Conservation (phyloP, 2,329 filamentous ascomycete species). For the Hypoxylon sp. region DNA sequence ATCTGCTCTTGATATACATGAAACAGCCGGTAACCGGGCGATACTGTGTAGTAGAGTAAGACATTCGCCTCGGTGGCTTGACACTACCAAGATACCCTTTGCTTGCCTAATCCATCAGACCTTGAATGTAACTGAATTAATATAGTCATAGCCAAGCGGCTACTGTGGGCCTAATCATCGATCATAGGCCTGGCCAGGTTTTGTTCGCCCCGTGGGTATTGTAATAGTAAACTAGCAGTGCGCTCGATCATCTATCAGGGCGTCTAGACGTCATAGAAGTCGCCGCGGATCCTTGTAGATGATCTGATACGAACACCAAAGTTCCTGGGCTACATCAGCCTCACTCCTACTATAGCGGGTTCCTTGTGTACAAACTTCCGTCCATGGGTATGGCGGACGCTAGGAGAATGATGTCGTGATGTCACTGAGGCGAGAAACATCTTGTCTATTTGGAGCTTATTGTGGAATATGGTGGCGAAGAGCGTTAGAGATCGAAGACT, state of each 20-base stretch:
- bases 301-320: slow-evolving; percentile 27
- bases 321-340: background rate
- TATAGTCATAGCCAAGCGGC: background rate
- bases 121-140: slow-evolving; percentile 20
- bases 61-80: slow-evolving; percentile 17
- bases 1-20: slow-evolving; percentile 19
- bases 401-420: background rate
- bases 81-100: background rate
- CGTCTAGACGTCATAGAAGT: slow-evolving; percentile 22
- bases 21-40: slow-evolving; percentile 25
- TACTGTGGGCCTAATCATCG: slow-evolving; percentile 1
- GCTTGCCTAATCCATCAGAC: background rate
- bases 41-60: slow-evolving; percentile 9
- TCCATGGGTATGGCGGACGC: background rate
- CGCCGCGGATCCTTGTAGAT: slow-evolving; percentile 12
- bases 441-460: background rate
- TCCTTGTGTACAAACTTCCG: background rate
- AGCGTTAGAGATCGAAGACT: background rate
- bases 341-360: background rate
- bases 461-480: background rate
- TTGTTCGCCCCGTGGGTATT: background rate
- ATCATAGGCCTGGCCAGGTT: background rate
- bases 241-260: slow-evolving; percentile 13
- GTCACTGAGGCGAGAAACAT: background rate
- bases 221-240: background rate